Base-by-base conservation (phyloP, 2,329 filamentous ascomycete genomes). In the Colletotrichum sp. region DNA sequence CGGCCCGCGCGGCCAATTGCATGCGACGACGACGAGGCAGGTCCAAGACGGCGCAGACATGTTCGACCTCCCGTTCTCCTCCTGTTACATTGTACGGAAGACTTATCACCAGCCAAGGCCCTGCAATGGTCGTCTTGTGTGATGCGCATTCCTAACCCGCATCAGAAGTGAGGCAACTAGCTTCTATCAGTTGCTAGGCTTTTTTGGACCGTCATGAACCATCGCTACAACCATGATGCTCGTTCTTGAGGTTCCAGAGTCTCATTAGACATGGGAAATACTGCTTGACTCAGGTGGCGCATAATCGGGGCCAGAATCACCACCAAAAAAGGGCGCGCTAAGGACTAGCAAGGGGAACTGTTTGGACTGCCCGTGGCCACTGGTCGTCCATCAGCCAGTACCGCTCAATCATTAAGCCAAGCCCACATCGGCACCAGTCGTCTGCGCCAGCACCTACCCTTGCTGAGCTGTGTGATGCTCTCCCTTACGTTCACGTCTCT, bases 201-300 rank as follows among this genome's bases (percentile, higher is more conserved):
- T 26, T 52, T 48, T 61, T 15, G 1, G 52, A 63, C 21, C 36
- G 15, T 16, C 24, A 28, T 15, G 7, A 48, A n/a, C 36, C 32
- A 18, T 32, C 21, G 26, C 24, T 21, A 52, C 72, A 74, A 39
- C 36, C 63, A 64, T 43, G 64, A 72, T 64, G 57, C 69, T 32
- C 63, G 55, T 67, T 57, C 26, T 28, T 48, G 55, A 24, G 60
- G 55, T 59, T 57, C 68, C 72, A 59, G 32, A 43, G 63, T 68
- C 55, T 72, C 26, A 48, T 65, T 55, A 60, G 52, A 26, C 57
- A 57, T 32, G 64, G 69, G 59, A 73, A 64, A 48, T 67, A 57
- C 39, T 26, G 69, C 16, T 64, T 72, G 72, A 75, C 72, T 75
- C 61, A n/a, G 36, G 72, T 39, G 34, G 55, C 63, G 59, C 67